phyloP scores from a whole-genome alignment of 345 rosid species.

The Psidium friedrichsthalianum region DNA sequence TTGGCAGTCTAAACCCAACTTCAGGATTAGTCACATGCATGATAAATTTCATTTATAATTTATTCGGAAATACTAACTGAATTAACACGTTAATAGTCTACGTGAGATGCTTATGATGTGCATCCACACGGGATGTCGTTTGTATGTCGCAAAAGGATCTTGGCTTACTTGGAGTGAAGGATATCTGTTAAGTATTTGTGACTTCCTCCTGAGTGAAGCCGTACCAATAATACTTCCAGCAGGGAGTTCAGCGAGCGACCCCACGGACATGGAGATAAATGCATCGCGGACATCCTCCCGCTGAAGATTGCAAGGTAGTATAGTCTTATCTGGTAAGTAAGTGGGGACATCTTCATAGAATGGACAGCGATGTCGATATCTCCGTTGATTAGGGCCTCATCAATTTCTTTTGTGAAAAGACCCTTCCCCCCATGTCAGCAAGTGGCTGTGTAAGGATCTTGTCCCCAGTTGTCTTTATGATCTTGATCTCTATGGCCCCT shows the following conservation, averaged over 20 bases:
- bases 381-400: slow-evolving; percentile 75
- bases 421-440: slow-evolving; percentile 99
- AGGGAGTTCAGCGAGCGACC: slow-evolving; percentile 71
- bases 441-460: slow-evolving; percentile 86
- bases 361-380: slow-evolving; percentile 97
- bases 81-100: not conserved
- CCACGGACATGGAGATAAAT: slow-evolving; percentile 53
- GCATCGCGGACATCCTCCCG: slow-evolving; percentile 99
- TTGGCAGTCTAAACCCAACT: no score
- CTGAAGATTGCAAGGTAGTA: slow-evolving; percentile 76
- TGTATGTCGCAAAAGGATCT: not conserved
- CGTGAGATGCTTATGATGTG: not conserved
- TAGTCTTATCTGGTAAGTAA: slow-evolving; percentile 71
- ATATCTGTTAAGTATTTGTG: slow-evolving; percentile 83
- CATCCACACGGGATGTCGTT: not conserved
- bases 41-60: not conserved
- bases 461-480: slow-evolving; percentile 95
- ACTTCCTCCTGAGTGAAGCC: slow-evolving; percentile 94
- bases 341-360: slow-evolving; percentile 99
- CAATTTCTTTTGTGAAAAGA: slow-evolving; percentile 89
- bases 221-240: slow-evolving; percentile 87
- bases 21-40: not conserved
- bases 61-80: not conserved
- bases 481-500: slow-evolving; percentile 82
- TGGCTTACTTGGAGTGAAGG: slow-evolving; percentile 58